Evolutionary conservation across 2,329 filamentous ascomycete species (phyloP), one percentile per base, ranked within the genome.

Genomic region (Claviceps purpurea): DNA sequence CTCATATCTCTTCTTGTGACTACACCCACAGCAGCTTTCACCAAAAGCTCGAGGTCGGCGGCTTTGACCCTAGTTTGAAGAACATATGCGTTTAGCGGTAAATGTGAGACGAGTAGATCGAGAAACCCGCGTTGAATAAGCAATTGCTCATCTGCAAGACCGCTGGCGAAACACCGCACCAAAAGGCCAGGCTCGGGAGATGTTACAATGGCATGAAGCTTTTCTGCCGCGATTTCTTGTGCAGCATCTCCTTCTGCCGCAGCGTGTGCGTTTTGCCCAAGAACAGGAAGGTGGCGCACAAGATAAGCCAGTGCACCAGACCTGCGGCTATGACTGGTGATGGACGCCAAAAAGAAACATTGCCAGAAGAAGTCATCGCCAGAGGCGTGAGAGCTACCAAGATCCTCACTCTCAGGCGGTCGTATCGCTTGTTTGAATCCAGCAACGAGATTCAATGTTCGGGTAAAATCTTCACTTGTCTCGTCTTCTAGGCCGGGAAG

Each of bases 301-400:
- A 98, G 73, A 66, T 94, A 98, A 37, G 90, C 89, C 54, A 98
- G 73, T 41, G 89, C 89, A 26, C 93, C 93, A 57, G 87, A 82
- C 52, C 93, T 82, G 55, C 91, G 79, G 55, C 84, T 89, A 43
- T 88, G 79, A 61, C 90, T 91, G 1, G 93, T 96, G 55, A 98
- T 93, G 18, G 88, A 85, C 10, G 91, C 89, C 18, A 98, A 73
- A 62, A 98, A 97, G 63, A 98, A 85, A 65, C 89, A 96, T 70
- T 98, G 93, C 93, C 93, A 98, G 66, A 97, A 98, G 66, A 93
- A 96, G 57, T 87, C 87, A 58, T 90, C 87, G 10, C 82, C 82
- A 8, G 76, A 76, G 46, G 72, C 78, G 65, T 78, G 79, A 40
- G 68, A 74, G 52, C 65, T 67, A 37, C 69, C 79, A 57, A 73